Evolutionary conservation across 495 filamentous ascomycete species (phyloP), one percentile per base, ranked within the genome.

Genomic region (Halenospora varia): DNA sequence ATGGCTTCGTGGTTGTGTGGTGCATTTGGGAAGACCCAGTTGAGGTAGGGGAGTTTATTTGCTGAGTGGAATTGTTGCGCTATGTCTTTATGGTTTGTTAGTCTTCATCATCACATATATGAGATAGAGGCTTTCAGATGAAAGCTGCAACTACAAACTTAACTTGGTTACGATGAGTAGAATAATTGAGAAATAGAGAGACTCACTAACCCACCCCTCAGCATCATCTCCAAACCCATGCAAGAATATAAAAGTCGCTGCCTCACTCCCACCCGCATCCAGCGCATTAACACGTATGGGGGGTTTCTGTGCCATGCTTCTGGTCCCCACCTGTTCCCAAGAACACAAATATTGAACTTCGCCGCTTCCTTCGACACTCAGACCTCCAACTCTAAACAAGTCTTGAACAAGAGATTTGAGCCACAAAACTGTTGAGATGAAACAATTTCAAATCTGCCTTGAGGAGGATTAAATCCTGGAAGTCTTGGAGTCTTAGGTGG

Each of bases 211-310:
- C 47, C 71, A 62, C 10, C 70, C 70, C 41, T 70, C 61, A 10
- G 70, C 74, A 56, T 71, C 70, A 58, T 78, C 75, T 0, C 73
- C 74, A 4, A 71, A 63, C 9, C 75, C 74, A 51, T 78, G 73
- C 9, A 78, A 55, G 62, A 75, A 75, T 22, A 76, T 76, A 45
- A 75, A 68, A 9, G 70, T 70, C n/a, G 73, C 73, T 22, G 67
- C 60, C 25, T 70, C n/a, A 9, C n/a, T n/a, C n/a, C 9, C 9
- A 40, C n/a, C n/a, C 9, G 9, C 35, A 40, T 40, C 35, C 9
- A 40, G 35, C 35, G 35, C 35, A 9, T 40, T 40, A 9, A 40
- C 35, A n/a, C 35, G 35, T 40, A 40, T 40, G 9, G 35, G 35
- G n/a, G n/a, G n/a, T n/a, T n/a, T n/a, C n/a, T n/a, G n/a, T n/a